phyloP scores from a whole-genome alignment of 768 basidiomycete species.

The Tephrocybe rancida region DNA sequence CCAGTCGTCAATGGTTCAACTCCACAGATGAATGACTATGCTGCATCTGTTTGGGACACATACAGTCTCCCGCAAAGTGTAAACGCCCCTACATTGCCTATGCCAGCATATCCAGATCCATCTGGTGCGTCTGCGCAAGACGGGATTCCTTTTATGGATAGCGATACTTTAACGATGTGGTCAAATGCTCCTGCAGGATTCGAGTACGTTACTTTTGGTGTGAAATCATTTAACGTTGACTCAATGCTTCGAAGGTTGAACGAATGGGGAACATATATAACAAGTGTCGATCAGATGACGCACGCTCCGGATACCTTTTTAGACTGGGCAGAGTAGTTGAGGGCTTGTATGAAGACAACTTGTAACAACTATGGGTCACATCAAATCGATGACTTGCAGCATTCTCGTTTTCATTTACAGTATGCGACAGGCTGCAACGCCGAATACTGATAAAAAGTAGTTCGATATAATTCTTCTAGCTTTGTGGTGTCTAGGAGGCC shows the following conservation, averaged over 20 bases:
- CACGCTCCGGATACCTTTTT: conserved; percentile 16
- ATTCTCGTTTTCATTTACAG: too few species aligned
- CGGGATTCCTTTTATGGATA: conserved; percentile 38
- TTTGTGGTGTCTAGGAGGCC: too few species aligned
- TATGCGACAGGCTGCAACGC: too few species aligned
- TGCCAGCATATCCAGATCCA: neutral
- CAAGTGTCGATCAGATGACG: conserved; percentile 36
- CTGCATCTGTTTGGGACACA: neutral
- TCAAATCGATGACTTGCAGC: too few species aligned
- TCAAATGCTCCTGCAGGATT: conserved; percentile 59
- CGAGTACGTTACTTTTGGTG: conserved; percentile 44
- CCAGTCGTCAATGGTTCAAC: neutral
- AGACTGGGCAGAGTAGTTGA: neutral
- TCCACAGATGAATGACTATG: neutral
- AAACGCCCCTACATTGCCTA: neutral
- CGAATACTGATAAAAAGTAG: too few species aligned
- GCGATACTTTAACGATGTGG: conserved; percentile 64
- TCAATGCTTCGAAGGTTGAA: conserved; percentile 30
- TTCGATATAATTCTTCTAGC: too few species aligned
- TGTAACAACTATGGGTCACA: too few species aligned
- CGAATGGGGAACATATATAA: conserved; percentile 45
- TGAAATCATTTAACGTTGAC: neutral
- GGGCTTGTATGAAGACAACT: neutral
- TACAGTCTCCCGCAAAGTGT: neutral
- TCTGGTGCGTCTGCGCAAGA: conserved; percentile 5